Base-by-base conservation (phyloP, 1,284 basidiomycete species). In the Ustilago vetiveriae region DNA sequence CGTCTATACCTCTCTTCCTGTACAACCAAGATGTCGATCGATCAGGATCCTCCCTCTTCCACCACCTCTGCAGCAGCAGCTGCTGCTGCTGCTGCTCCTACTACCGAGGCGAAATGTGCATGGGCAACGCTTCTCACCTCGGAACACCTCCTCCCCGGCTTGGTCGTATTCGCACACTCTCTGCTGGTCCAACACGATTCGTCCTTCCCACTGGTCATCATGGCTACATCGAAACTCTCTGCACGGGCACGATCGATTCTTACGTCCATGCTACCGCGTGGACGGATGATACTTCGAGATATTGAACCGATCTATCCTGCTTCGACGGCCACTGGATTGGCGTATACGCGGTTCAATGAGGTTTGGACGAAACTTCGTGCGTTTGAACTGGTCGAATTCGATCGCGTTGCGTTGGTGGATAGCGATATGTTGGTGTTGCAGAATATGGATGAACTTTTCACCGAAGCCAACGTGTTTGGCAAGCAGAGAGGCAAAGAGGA, bases 381-480 rank as follows among this genome's bases (percentile, higher is more conserved):
- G 1, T 76, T 76, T n/a, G 72, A 74, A 22, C 46, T 81, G 24
- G 44, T 30, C 21, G 74, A 80, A 22, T 81, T 62, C 52, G 63
- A 94, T 88, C 88, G 91, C 14, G 84, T 96, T 38, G 89, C 94
- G 39, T 84, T 96, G 41, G 84, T 97, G 46, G 94, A 97, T 80
- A 88, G 89, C 14, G 94, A 97, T 83, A 98, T 98, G 92, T 86
- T 96, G 55, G 86, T 96, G 21, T 84, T 87, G 79, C 86, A 85
- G 41, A 92, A 91, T 66, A 95, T 98, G 90, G 95, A 98, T 82
- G 93, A 95, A 65, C 85, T 98, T 45, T 89, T 97, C 84, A 2
- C 11, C 6, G 39, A 66, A 29, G 24, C 85, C 88, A 21, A 45
- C 29, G 45, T 46, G 14, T 45, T 62, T 67, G 56, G 27, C 27